Percentiles rank a stretch among this genome's conserved stretches.
These are phyloP conservation scores for Neofusicoccum sp. DNA, from an alignment of 2,329 filamentous ascomycete species.

Conservation along the genomic window DNA sequence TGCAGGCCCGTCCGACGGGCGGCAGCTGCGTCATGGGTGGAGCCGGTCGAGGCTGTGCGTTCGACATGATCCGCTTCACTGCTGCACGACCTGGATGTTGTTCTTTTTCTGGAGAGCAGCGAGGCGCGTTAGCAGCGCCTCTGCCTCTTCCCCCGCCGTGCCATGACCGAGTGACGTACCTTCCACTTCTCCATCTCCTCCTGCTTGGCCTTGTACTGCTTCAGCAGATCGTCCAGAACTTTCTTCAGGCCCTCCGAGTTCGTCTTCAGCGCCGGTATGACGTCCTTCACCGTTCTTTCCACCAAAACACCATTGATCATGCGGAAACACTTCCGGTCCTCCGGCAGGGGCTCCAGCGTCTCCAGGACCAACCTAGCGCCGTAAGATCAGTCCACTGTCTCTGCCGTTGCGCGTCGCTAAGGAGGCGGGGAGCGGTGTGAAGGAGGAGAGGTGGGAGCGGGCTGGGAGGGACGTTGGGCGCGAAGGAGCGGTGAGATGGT, in stretches of 20 bases:
- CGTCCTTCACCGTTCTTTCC: conserved; percentile 89
- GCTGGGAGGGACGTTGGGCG: background rate
- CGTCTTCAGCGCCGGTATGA: conserved; percentile 84
- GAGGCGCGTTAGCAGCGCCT: conserved; percentile 16
- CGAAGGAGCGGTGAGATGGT: conserved; percentile 24
- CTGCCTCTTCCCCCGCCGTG: background rate
- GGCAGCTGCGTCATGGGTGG: background rate
- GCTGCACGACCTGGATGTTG: conserved; percentile 82
- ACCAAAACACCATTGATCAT: conserved; percentile 97
- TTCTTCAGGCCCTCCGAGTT: conserved; percentile 93
- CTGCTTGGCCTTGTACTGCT: conserved; percentile 94
- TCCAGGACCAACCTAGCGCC: conserved; percentile 82
- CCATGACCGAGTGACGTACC: conserved; percentile 54
- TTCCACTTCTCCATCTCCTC: conserved; percentile 98
- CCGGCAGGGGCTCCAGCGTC: conserved; percentile 77
- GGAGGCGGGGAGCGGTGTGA: conserved; percentile 25
- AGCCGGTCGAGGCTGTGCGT: background rate
- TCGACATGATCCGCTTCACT: conserved; percentile 42
- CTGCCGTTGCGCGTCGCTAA: background rate
- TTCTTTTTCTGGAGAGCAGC: conserved; percentile 73
- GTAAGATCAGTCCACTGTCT: background rate
- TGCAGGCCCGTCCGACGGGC: conserved; percentile 2
- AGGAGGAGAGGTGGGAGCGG: conserved; percentile 12
- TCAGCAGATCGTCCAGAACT: conserved; percentile 88
- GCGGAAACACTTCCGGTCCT: conserved; percentile 93